Base-by-base conservation (phyloP, 2,329 filamentous ascomycete genomes). In the Aspergillus felis region DNA sequence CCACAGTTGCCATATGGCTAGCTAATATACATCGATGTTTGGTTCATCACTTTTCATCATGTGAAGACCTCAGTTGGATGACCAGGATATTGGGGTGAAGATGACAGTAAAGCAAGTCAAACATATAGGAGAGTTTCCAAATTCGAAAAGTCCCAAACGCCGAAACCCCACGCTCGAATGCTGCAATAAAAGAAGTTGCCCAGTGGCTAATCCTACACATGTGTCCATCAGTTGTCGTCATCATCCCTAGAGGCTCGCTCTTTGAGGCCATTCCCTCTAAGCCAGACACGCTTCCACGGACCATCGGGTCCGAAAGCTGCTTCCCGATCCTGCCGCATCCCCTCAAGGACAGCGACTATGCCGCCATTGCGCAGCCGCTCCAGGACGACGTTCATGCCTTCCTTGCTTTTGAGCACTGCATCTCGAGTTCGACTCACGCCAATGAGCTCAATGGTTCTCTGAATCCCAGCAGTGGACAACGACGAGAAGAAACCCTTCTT, bases 291-390 rank as follows among this genome's bases (percentile, higher is more conserved):
- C 64, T 78, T 75, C 74, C 75, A 78, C 14, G 73, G 69, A 6
- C 74, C 71, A 20, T 78, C 73, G 6, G 68, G 62, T 3, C 71
- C 74, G 58, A 70, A 65, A 57, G 71, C 66, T 52, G 70, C 68
- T 64, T 83, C 80, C 44, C 82, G 78, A 67, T 89, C 87, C 64
- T 79, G 77, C 53, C 85, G 78, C 87, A 89, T 89, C 28, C 86
- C 87, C 62, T 89, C 87, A 29, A 90, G 75, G n/a, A 89, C 87
- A 24, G 75, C 86, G 17, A 88, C 85, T 20, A 90, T 76, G 0
- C 87, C 88, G 42, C 87, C 87, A 57, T 80, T 79, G 54, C 87
- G 79, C 68, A 90, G 73, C 38, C 85, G 76, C 67, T 86, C 83
- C 7, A 88, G 76, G 24, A 88, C 85, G 24, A 87, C 80, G 58